These are phyloP conservation scores for Ceratocystis destructans DNA, from an alignment of 2,329 filamentous ascomycete species.

Conservation along the genomic window DNA sequence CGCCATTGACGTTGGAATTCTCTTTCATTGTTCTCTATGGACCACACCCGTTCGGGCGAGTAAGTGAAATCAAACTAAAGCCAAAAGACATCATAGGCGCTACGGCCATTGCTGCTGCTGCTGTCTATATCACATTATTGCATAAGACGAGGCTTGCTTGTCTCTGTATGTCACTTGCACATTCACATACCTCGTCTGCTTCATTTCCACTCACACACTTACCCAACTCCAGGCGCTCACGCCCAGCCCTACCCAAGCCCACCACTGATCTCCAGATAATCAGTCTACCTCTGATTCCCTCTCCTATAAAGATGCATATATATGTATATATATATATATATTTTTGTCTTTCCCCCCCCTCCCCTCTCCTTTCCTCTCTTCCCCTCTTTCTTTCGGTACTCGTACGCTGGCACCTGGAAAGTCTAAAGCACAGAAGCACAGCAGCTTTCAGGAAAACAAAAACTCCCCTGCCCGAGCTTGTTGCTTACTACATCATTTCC, in stretches of 20 bases:
- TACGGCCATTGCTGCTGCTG: too few relatives aligned
- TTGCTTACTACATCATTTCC: conserved; percentile 2
- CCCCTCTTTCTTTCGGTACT: neutral
- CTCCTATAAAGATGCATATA: neutral
- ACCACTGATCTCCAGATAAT: neutral
- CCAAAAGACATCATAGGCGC: neutral
- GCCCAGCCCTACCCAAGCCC: neutral
- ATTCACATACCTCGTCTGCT: neutral
- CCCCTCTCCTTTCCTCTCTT: neutral
- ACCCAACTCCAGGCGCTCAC: neutral
- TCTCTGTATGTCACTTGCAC: neutral
- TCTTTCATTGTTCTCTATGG: conserved; percentile 13
- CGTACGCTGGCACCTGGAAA: neutral
- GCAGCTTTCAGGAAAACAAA: neutral
- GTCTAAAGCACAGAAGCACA: too few relatives aligned
- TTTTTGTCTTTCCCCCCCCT: neutral
- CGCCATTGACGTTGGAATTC: neutral
- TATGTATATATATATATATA: too few relatives aligned
- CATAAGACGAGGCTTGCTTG: too few relatives aligned
- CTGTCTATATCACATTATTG: too few relatives aligned
- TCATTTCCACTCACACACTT: neutral
- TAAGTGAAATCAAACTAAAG: conserved; percentile 12
- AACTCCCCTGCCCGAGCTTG: neutral
- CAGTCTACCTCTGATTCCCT: neutral
- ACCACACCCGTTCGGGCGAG: conserved; percentile 15